Evolutionary conservation across 257 asterid species (phyloP), one percentile per base, ranked within the genome.

Genomic region (Gentiana dahurica): DNA sequence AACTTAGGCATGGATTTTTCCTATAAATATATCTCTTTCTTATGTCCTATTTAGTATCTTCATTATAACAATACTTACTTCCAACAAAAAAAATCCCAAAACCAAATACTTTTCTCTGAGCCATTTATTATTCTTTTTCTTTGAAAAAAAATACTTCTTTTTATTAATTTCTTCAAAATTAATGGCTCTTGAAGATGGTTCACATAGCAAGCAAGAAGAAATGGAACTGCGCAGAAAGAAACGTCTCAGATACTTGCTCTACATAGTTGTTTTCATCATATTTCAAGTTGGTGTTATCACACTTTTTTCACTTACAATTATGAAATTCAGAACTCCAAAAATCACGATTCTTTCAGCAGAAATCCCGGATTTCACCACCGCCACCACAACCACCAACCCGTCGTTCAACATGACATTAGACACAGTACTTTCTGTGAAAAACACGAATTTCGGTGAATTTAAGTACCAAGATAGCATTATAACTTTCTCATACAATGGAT

Each of bases 401-500:
- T 63, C 74, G 11, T 62, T 77, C 48, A 43, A 37, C 39, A 38
- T 58, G 1, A 61, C 37, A 57, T 10, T 78, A 61, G 62, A 49
- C 53, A 65, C 66, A n/a, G 63, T 43, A 43, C 41, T 79, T 48
- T n/a, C 63, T 4, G 37, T 78, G 10, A 67, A 57, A 64, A 79
- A 79, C 69, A 2, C 63, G 1, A 78, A 78, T 46, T 78, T 78
- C 60, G 77, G 84, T 2, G 71, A 64, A 2, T 78, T 56, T 55
- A 61, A 56, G 54, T 78, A 63, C 68, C 53, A 47, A 8, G 37
- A 58, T 56, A 57, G 71, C 38, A 65, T 53, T 5, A 56, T 72
- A 37, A 57, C 8, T 15, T 70, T 79, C 70, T 49, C 24, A 24
- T 73, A 75, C 51, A 8, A 62, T 2, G 73, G 61, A 4, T 4